phyloP scores from a whole-genome alignment of 768 basidiomycete species.

The Agaricus bisporus region DNA sequence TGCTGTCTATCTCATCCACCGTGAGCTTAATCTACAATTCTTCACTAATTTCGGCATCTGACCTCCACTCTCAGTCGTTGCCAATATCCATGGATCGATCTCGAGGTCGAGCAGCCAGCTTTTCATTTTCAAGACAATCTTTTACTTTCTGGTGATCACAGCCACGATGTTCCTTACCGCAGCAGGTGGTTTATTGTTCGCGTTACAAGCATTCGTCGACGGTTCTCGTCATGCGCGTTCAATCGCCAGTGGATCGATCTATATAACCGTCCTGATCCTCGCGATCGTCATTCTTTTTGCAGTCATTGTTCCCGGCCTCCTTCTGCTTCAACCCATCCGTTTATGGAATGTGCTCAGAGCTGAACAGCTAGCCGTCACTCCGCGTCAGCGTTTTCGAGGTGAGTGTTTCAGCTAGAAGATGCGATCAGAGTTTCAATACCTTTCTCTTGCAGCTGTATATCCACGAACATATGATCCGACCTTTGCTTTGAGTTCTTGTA shows the following conservation, averaged over 20 bases:
- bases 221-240: conserved; percentile 31
- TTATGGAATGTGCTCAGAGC: conserved; percentile 51
- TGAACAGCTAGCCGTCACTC: conserved; percentile 60
- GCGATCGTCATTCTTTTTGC: conserved; percentile 57
- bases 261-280: conserved; percentile 58
- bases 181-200: conserved; percentile 66
- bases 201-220: conserved; percentile 50
- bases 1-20: conserved; percentile 44
- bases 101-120: conserved; percentile 61
- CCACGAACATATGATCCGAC: conserved; percentile 67
- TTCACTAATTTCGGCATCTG: conserved; percentile 6
- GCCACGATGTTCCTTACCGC: conserved; percentile 57
- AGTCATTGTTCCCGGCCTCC: conserved; percentile 62
- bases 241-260: conserved; percentile 66
- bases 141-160: conserved; percentile 48
- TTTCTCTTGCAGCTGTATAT: conserved; percentile 46
- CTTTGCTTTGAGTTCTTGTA: conserved; percentile 58
- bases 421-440: neutral
- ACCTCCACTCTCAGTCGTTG: conserved; percentile 34
- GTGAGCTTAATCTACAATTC: conserved; percentile 33
- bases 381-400: conserved; percentile 77
- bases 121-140: conserved; percentile 56
- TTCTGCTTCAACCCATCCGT: conserved; percentile 66
- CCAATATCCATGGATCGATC: conserved; percentile 47
- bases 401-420: conserved; percentile 17